Evolutionary conservation across 805 yeast genomes (phyloP).

Genomic region (Candida caryicola): DNA sequence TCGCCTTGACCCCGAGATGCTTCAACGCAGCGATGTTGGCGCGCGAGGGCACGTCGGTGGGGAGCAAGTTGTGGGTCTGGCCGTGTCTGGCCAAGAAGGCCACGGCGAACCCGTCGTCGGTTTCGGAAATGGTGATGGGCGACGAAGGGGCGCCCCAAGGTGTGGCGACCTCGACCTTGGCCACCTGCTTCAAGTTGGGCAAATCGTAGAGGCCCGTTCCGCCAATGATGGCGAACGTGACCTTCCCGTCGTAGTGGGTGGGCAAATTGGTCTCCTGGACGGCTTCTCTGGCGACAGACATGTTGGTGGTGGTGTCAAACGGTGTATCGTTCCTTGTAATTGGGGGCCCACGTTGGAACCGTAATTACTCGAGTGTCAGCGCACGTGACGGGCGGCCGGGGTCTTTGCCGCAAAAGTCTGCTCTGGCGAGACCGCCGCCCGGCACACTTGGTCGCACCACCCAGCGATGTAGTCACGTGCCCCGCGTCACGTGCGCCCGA

Average conservation of each 20-base stretch:
- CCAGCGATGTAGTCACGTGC: too few relatives aligned
- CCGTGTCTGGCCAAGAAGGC: slow-evolving; percentile 98
- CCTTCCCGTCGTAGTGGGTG: slow-evolving; percentile 57
- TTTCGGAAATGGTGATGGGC: slow-evolving; percentile 85
- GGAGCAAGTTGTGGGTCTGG: slow-evolving; percentile 79
- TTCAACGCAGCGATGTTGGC: slow-evolving; percentile 97
- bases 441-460: too few relatives aligned
- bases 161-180: slow-evolving; percentile 74
- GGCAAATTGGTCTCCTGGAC: slow-evolving; percentile 39
- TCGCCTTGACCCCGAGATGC: slow-evolving; percentile 78
- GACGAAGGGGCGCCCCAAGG: slow-evolving; percentile 99
- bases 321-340: not conserved
- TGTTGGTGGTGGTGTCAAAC: slow-evolving; percentile 8
- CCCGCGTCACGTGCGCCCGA: too few relatives aligned
- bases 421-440: too few relatives aligned
- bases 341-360: slow-evolving; percentile 2
- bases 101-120: slow-evolving; percentile 72
- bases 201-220: slow-evolving; percentile 97
- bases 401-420: too few relatives aligned
- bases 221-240: slow-evolving; percentile 86
- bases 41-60: slow-evolving; percentile 85
- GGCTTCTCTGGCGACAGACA: slow-evolving; percentile 39
- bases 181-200: slow-evolving; percentile 80
- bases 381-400: too few relatives aligned
- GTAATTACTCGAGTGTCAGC: too few relatives aligned